Percentiles rank a stretch among this genome's conserved stretches.
phyloP scores from a whole-genome alignment of 1,139 yeast species.

The Suhomyces bribrorum region DNA sequence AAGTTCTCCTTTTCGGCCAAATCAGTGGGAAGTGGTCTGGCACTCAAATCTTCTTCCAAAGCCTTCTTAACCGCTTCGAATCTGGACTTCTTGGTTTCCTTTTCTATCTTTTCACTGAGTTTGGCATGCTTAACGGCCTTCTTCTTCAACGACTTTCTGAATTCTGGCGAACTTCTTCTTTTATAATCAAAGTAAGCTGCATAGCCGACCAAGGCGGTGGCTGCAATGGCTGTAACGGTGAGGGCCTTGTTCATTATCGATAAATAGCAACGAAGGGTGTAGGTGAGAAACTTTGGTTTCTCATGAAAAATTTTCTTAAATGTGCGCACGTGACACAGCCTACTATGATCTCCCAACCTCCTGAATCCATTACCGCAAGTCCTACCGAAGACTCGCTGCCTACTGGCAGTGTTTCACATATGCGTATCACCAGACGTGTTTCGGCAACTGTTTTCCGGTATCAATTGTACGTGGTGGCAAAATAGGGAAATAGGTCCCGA shows the following conservation, averaged over 20 bases:
- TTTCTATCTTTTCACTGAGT: slow-evolving; percentile 55
- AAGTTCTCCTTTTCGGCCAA: slow-evolving; percentile 69
- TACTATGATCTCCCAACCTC: too few relatives aligned
- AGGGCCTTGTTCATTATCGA: slow-evolving; percentile 42
- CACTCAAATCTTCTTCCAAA: slow-evolving; percentile 61
- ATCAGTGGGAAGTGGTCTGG: slow-evolving; percentile 76
- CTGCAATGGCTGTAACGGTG: slow-evolving; percentile 49
- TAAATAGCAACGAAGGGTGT: slow-evolving; percentile 1
- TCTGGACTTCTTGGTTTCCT: slow-evolving; percentile 60
- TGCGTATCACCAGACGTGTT: slow-evolving; percentile 5
- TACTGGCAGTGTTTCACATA: too few relatives aligned
- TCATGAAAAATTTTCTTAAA: slow-evolving; percentile 9
- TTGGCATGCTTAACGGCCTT: slow-evolving; percentile 61
- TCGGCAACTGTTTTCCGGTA: too few relatives aligned
- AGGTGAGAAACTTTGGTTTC: background rate
- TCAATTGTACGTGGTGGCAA: background rate
- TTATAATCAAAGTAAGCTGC: slow-evolving; percentile 88
- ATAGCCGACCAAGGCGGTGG: slow-evolving; percentile 67
- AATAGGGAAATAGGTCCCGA: too few relatives aligned
- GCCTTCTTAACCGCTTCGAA: slow-evolving; percentile 62
- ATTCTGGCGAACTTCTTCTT: slow-evolving; percentile 80
- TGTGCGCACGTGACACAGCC: background rate
- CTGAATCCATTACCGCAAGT: too few relatives aligned
- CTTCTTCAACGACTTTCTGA: slow-evolving; percentile 74
- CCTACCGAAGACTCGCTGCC: too few relatives aligned